These are phyloP conservation scores for Ogataea nonfermentans DNA, from an alignment of 805 yeast species.

Conservation along the genomic window DNA sequence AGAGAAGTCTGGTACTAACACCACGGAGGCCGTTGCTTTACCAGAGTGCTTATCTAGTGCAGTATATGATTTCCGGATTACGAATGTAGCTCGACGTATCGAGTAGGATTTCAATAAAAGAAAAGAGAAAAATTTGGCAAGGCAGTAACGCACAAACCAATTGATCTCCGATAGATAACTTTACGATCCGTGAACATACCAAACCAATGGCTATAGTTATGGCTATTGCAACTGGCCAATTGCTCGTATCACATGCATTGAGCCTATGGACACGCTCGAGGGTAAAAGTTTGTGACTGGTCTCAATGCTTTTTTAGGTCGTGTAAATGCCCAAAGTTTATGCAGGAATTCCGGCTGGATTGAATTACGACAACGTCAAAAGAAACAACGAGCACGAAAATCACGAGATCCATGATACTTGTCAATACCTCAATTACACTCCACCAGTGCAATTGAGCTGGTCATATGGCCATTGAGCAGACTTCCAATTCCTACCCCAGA, in stretches of 20 bases:
- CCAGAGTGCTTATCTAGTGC: too few relatives aligned
- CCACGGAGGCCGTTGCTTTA: too few relatives aligned
- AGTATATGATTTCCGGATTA: background rate
- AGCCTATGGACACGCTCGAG: background rate
- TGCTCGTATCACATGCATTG: background rate
- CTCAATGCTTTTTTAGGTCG: slow-evolving; percentile 4
- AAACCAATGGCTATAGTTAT: too few relatives aligned
- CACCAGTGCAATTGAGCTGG: background rate
- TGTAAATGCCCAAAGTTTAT: background rate
- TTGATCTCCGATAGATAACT: too few relatives aligned
- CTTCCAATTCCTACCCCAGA: background rate
- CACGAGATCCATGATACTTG: background rate
- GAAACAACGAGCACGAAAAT: background rate
- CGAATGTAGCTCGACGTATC: background rate
- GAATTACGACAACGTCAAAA: slow-evolving; percentile 11
- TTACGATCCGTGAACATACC: too few relatives aligned
- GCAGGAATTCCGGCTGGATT: slow-evolving; percentile 4
- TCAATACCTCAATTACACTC: background rate
- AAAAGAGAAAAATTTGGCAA: slow-evolving; percentile 1
- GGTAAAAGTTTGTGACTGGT: slow-evolving; percentile 7
- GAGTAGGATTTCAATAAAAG: slow-evolving; percentile 1
- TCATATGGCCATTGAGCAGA: background rate
- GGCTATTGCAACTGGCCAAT: too few relatives aligned
- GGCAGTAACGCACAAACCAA: background rate
- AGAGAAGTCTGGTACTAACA: too few relatives aligned